Evolutionary conservation across 768 basidiomycete genomes (phyloP), one percentile per base, ranked within the genome.

Genomic region (Nidularia pulvinata): DNA sequence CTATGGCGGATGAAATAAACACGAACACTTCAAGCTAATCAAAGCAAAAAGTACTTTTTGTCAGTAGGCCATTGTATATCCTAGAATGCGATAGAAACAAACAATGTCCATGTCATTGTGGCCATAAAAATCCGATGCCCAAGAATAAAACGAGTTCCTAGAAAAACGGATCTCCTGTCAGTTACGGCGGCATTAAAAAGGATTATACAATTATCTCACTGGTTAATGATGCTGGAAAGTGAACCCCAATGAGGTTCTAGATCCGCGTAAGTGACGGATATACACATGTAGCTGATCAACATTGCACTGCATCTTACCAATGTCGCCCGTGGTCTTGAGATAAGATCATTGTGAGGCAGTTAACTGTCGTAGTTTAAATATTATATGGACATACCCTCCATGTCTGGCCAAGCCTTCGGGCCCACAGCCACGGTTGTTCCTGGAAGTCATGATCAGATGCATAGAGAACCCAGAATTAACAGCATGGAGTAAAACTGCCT

Each of bases 31-130:
- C 82, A 52, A 84, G 70, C 84, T 84, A 9, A 46, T 13, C 9
- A 19, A 19, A 19, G 19, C 19, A 19, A 19, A 19, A 19, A 19
- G 19, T 1, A 19, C 19, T 19, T 19, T 19, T 19, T 19, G 19
- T 19, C 19, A 19, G 19, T 19, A 19, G 19, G 19, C 19, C 19
- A 19, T 13, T 9, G 3, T 9, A 59, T 35, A 47, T 45, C 43
- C 37, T 33, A 58, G 35, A 47, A 56, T 51, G 2, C 59, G 47
- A 33, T 16, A 45, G 33, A 37, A 19, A 57, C 71, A 22, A 55
- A 86, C 85, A 50, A 88, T 85, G 64, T 88, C 86, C 71, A 89
- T 71, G 61, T 88, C 86, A 54, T 85, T 86, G 54, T 80, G 80
- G 11, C 85, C 85, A 56, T 83, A 86, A 60, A 87, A 88, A 65